These are phyloP conservation scores for Melaleuca alternifolia DNA, from an alignment of 345 rosid genomes.

Conservation along the genomic window DNA sequence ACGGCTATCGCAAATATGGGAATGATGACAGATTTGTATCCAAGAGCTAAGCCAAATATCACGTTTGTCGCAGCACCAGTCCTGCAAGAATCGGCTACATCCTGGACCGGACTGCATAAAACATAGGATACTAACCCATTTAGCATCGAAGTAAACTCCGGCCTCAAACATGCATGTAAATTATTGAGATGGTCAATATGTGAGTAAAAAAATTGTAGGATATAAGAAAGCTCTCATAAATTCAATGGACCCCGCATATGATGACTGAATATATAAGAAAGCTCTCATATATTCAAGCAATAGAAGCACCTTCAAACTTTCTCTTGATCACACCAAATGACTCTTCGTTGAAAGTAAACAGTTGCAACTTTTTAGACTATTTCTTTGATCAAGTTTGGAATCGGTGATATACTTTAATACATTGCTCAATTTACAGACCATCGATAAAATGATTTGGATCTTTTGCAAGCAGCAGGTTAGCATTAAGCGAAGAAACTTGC, in stretches of 20 bases:
- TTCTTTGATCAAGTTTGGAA: background rate
- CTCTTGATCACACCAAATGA: background rate
- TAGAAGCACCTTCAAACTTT: background rate
- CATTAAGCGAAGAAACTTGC: conserved; percentile 7
- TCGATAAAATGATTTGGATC: background rate
- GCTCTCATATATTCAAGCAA: background rate
- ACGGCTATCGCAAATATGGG: conserved; percentile 56
- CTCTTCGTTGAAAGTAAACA: background rate
- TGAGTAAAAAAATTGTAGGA: background rate
- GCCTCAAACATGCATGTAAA: background rate
- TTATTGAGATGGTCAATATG: background rate
- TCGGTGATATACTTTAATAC: background rate
- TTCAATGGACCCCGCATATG: background rate
- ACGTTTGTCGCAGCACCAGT: conserved; percentile 68
- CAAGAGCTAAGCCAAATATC: conserved; percentile 58
- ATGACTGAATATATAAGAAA: no score
- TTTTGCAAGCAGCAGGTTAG: background rate
- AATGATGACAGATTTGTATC: conserved; percentile 60
- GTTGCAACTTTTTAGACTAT: background rate
- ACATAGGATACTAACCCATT: background rate
- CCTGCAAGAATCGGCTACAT: conserved; percentile 60
- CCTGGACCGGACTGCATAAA: conserved; percentile 50
- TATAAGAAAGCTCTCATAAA: background rate
- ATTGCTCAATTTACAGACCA: background rate
- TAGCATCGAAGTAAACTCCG: background rate